Base-by-base conservation (phyloP, 108 stramenopile species). In the Pseudonitzschia delicatissima region DNA sequence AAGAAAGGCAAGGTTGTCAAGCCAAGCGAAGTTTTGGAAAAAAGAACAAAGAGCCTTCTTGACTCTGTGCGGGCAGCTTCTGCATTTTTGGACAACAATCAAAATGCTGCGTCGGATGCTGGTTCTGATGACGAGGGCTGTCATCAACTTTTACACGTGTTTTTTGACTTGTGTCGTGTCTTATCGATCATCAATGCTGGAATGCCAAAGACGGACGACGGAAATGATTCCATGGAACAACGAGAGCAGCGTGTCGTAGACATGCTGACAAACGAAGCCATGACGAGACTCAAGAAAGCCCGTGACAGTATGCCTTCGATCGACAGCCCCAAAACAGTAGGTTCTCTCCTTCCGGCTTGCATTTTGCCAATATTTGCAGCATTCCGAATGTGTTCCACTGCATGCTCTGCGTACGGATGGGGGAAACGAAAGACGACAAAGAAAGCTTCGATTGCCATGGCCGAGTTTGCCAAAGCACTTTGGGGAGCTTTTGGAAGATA, bases 1-100 rank as follows among this genome's bases (percentile, higher is more conserved):
- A 89, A 87, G 47, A 92, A 89, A 45, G 91, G 91, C 26, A 92
- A 92, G 64, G 31, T 86, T 13, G 74, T 79, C 9, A 86, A 87
- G 62, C 18, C 77, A 13, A 74, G 68, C 15, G 83, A 79, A 1
- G 69, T 62, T 17, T 67, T 82, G 45, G 45, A 68, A 11, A 82
- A 77, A 17, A 60, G 87, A 36, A 78, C 86, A 28, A 57, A 70
- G 29, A 87, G 88, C 48, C 64, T 92, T 2, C 36, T 76, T 3
- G 33, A 68, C 2, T 73, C 71, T 35, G 27, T 77, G 35, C 12
- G 37, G 4, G 69, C 45, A 32, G 70, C 80, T 27, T 33, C 29
- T 23, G 45, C 60, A 52, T 53, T 68, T 60, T 40, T 67, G 31
- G 42, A 64, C 49, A 57, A 27, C 67, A 4, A 47, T 20, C 23